Evolutionary conservation across 2,329 filamentous ascomycete species (phyloP).

Genomic region (Penicillium verrucosum): DNA sequence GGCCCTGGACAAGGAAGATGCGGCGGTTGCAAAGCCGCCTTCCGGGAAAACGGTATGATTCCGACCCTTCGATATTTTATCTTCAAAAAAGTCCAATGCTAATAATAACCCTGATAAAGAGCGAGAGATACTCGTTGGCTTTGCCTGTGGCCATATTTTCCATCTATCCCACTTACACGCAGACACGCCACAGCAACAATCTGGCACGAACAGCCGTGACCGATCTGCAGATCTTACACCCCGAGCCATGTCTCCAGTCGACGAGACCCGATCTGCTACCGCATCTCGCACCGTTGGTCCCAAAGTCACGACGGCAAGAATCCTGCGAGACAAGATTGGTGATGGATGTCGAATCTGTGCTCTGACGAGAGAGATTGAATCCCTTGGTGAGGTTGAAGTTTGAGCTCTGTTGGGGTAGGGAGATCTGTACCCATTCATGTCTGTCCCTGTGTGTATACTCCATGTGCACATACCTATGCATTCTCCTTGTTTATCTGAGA

Average conservation of each 20-base stretch:
- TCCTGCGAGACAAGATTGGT: constrained; percentile 68
- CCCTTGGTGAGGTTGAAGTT: constrained; percentile 23
- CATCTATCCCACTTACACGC: constrained; percentile 61
- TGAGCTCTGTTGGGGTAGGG: constrained; percentile 4
- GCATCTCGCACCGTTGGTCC: constrained; percentile 64
- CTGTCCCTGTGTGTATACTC: constrained; percentile 5
- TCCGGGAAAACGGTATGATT: constrained; percentile 38
- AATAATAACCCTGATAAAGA: constrained; percentile 34
- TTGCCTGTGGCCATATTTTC: constrained; percentile 67
- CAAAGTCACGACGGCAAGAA: constrained; percentile 81
- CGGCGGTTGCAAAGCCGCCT: constrained; percentile 38
- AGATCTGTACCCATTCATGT: neutral
- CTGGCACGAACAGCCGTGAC: constrained; percentile 19
- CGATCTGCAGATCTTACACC: constrained; percentile 22
- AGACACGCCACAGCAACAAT: constrained; percentile 18
- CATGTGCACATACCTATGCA: constrained; percentile 7
- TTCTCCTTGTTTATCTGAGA: constrained; percentile 10
- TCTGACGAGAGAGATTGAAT: constrained; percentile 35
- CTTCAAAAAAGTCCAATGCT: neutral
- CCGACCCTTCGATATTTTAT: neutral
- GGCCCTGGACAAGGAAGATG: constrained; percentile 30
- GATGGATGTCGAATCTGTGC: constrained; percentile 42
- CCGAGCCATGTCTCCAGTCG: constrained; percentile 23
- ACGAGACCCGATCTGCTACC: constrained; percentile 29
- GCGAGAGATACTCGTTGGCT: constrained; percentile 59